These are phyloP conservation scores for Ceratocystis ficicola DNA, from an alignment of 2,329 filamentous ascomycete genomes.

Conservation along the genomic window DNA sequence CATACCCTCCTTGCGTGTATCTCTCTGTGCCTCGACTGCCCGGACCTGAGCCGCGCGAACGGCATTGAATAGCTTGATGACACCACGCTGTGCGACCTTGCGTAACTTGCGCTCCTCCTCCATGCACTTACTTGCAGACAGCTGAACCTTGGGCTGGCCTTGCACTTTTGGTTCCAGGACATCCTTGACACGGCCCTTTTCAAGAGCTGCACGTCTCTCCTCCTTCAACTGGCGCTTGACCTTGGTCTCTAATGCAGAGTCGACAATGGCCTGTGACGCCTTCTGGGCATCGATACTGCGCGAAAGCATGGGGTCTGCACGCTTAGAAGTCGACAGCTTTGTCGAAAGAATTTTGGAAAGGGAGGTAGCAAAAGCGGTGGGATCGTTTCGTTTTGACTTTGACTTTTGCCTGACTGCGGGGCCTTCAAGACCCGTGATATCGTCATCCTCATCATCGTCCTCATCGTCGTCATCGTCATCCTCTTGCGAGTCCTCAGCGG, in stretches of 20 bases:
- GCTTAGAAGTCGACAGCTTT: conserved; percentile 70
- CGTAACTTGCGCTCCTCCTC: conserved; percentile 63
- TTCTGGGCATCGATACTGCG: conserved; percentile 65
- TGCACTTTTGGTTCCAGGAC: conserved; percentile 42
- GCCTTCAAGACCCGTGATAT: conserved; percentile 32
- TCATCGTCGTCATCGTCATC: conserved; percentile 26
- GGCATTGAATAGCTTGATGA: conserved; percentile 93
- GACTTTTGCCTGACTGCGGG: conserved; percentile 26
- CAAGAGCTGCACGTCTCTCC: conserved; percentile 64
- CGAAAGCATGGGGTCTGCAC: conserved; percentile 80
- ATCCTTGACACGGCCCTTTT: conserved; percentile 81
- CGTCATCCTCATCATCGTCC: conserved; percentile 31
- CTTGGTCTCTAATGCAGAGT: conserved; percentile 68
- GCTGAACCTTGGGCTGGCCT: conserved; percentile 10
- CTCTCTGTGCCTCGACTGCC: conserved; percentile 62
- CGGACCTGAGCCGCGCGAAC: conserved; percentile 86
- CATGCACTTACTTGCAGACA: conserved; percentile 38
- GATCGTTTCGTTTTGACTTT: conserved; percentile 82
- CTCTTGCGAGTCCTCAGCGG: conserved; percentile 27
- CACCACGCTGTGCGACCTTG: conserved; percentile 84
- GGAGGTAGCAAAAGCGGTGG: conserved; percentile 78
- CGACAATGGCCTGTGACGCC: conserved; percentile 58
- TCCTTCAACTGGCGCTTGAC: conserved; percentile 67
- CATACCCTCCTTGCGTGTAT: conserved; percentile 56
- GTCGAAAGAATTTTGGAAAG: conserved; percentile 86